Conservation (phyloP, 225 moss, liverwort and hornwort species). For the Antitrichia curtipendula region DNA sequence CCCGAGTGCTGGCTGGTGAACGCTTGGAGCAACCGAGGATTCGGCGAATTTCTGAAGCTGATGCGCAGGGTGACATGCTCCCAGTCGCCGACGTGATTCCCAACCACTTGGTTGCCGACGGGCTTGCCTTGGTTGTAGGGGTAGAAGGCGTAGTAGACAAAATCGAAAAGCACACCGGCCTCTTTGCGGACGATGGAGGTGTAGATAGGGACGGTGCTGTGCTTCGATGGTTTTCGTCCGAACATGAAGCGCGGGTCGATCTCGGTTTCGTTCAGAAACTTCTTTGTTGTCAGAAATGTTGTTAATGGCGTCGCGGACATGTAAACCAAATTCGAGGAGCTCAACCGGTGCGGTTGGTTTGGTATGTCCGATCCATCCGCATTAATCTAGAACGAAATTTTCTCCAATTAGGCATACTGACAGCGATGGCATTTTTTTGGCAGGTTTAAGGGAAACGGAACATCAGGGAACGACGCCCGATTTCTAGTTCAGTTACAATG, state of each 20-base stretch:
- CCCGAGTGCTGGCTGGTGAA: slow-evolving; percentile 11
- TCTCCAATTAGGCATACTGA: neutral
- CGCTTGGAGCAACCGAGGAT: neutral
- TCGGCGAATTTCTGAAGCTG: neutral
- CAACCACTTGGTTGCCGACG: neutral
- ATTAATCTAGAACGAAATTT: neutral
- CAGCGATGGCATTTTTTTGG: neutral
- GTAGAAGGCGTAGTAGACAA: slow-evolving; percentile 16
- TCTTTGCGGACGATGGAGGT: slow-evolving; percentile 4
- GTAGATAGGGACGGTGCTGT: neutral
- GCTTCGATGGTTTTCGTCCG: neutral
- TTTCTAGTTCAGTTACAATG: neutral
- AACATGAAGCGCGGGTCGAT: slow-evolving; percentile 1
- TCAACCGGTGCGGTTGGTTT: neutral
- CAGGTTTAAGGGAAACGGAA: neutral
- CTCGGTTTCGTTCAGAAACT: neutral
- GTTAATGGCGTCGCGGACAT: neutral
- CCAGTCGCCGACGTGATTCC: slow-evolving; percentile 18
- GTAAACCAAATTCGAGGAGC: neutral
- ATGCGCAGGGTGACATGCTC: slow-evolving; percentile 5
- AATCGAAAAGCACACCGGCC: neutral
- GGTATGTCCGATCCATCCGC: neutral
- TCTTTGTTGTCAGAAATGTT: slow-evolving; percentile 2
- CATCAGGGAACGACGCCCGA: neutral
- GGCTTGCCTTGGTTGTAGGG: slow-evolving; percentile 9